Percentiles rank a stretch among this genome's conserved stretches.
These are phyloP conservation scores for Ulota crispa DNA, from an alignment of 225 moss, liverwort and hornwort species.

Conservation along the genomic window DNA sequence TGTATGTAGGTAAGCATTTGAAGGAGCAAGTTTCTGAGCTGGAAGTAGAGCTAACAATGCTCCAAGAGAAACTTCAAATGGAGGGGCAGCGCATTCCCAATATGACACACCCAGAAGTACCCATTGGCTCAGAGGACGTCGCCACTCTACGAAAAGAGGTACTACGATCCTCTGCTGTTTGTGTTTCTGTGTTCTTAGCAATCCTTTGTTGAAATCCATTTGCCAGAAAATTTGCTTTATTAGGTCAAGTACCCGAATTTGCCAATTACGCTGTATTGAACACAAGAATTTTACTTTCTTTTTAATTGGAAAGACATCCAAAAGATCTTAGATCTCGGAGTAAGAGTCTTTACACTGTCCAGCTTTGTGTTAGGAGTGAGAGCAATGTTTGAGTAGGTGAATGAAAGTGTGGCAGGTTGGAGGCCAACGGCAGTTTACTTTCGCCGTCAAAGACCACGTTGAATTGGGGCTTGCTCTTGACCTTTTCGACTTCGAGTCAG, in stretches of 20 bases:
- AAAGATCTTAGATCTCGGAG: not conserved
- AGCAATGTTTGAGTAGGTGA: conserved; percentile 21
- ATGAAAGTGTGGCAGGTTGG: conserved; percentile 65
- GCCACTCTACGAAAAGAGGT: conserved; percentile 80
- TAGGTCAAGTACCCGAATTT: not conserved
- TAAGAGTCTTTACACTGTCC: not conserved
- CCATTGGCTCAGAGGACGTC: conserved; percentile 83
- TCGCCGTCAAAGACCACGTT: conserved; percentile 81
- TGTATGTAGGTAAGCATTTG: conserved; percentile 56
- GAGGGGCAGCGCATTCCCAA: conserved; percentile 96
- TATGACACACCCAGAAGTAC: conserved; percentile 83
- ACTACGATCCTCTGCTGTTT: not conserved
- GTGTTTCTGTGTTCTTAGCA: not conserved
- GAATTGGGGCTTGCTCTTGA: conserved; percentile 87
- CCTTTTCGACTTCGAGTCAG: conserved; percentile 89
- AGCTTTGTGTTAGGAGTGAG: not conserved
- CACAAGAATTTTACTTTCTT: not conserved
- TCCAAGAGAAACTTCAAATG: conserved; percentile 78
- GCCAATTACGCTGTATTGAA: not conserved
- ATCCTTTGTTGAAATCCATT: not conserved
- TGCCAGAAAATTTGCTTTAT: not conserved
- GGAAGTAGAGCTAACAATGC: conserved; percentile 66
- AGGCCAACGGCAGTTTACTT: conserved; percentile 61
- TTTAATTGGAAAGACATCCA: not conserved
- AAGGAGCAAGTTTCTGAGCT: conserved; percentile 77